Base-by-base conservation (phyloP, 768 basidiomycete species). In the Termitomyces sp. region DNA sequence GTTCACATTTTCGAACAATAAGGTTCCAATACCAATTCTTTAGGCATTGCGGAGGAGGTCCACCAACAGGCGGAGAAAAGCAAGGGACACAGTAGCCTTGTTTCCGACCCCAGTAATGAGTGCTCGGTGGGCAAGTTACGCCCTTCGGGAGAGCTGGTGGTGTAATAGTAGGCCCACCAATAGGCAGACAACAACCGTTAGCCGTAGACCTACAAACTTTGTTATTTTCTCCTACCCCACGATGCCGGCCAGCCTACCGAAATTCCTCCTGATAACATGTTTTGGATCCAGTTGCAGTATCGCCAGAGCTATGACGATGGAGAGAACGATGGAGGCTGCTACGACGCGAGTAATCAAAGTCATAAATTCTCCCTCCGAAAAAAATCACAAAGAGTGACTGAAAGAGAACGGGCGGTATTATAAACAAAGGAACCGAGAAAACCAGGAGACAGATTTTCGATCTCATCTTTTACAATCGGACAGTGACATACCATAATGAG, bases 11-110 rank as follows among this genome's bases (percentile, higher is more conserved):
- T 57, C 78, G 65, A 39, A 76, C 65, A 10, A 68, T 64, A 5
- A 66, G 50, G 51, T 71, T 71, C 86, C 84, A 87, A 22, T 63
- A 61, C 75, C 79, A 81, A 45, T 73, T 74, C 13, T 63, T 68
- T 12, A 63, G 66, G 70, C 85, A 87, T 57, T 81, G 75, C 44
- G 85, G 83, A n/a, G 76, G 69, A 36, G 82, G 79, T 22, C 69
- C 69, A 61, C 72, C 70, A 6, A 68, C 57, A 32, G 72, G 67
- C 36, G 72, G 69, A 16, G 79, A 79, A 60, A 77, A 64, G 47
- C 69, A 69, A 54, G 86, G 85, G 26, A 79, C 75, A 66, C 84
- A 86, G 72, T 82, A 86, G 22, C 74, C 71, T 63, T 80, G 73
- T 24, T 68, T 69, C 5, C 61, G 53, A 58, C 72, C 68, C 83